Base-by-base conservation (phyloP, 1,284 basidiomycete species). In the Clitocybe nebularis region DNA sequence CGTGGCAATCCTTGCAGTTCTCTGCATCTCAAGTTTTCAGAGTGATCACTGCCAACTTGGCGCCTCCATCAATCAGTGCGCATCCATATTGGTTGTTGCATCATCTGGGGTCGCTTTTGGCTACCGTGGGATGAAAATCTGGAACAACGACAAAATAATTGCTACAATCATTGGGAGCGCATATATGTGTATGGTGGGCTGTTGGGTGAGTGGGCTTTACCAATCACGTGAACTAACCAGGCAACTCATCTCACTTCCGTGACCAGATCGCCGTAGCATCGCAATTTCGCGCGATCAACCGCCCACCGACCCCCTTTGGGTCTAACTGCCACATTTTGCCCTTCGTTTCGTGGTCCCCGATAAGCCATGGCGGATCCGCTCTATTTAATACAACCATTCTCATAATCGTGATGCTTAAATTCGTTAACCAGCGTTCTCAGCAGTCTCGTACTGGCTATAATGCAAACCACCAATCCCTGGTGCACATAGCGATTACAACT, bases 21-120 rank as follows among this genome's bases (percentile, higher is more conserved):
- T 46, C 36, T 49, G 48, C 19, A 43, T 49, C 4, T 46, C 48
- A 4, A 40, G 39, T n/a, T 42, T 49, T 13, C 45, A 46, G 25
- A 49, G 48, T 26, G 34, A 26, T 10, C 36, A 43, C 20, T 49
- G 48, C 23, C 39, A 49, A 21, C 23, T 43, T 24, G 48, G 45
- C 5, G 11, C 44, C 8, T 10, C 21, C 25, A 30, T 49, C 17
- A 41, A 35, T 17, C 42, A 46, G 33, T 17, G 21, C 7, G 39
- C 33, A 2, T 41, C 48, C n/a, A 26, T 46, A 0, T 13, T 47
- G 5, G 39, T 40, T 2, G 35, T 35, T 0, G 43, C 39, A 3
- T 38, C 45, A 11, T 36, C 48, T 6, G 48, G 48, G 6, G 45
- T 49, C n/a, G 42, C 43, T 16, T 49, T 49, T 32, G 45, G 39